phyloP scores from a whole-genome alignment of 108 stramenopile genomes.

The Bacterosira constricta region DNA sequence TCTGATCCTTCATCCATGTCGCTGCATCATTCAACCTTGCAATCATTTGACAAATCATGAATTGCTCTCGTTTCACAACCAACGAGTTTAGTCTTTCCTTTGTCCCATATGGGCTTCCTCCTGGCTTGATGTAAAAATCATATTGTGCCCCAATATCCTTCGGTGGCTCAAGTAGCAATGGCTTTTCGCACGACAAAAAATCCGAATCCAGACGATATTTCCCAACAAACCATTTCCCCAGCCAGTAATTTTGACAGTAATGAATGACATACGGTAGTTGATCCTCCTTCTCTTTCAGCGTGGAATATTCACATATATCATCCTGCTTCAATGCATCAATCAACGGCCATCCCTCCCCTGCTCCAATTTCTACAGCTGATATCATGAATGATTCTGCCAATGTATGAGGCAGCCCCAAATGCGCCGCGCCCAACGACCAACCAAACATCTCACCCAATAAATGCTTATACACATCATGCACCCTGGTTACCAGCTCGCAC shows the following conservation, averaged over 20 bases:
- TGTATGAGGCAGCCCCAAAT: slow-evolving; percentile 63
- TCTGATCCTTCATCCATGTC: slow-evolving; percentile 70
- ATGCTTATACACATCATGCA: slow-evolving; percentile 65
- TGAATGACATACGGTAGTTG: slow-evolving; percentile 57
- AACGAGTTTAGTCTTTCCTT: slow-evolving; percentile 32
- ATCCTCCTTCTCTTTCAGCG: slow-evolving; percentile 25
- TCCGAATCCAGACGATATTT: slow-evolving; percentile 77
- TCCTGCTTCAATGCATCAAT: slow-evolving; percentile 46
- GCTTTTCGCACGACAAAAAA: slow-evolving; percentile 70
- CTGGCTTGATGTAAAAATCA: slow-evolving; percentile 56
- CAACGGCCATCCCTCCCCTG: slow-evolving; percentile 68
- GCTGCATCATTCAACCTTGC: slow-evolving; percentile 75
- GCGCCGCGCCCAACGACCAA: slow-evolving; percentile 86
- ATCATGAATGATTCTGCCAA: slow-evolving; percentile 76
- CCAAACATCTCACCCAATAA: slow-evolving; percentile 94
- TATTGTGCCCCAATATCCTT: slow-evolving; percentile 58
- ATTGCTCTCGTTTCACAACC: slow-evolving; percentile 58
- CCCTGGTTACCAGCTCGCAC: slow-evolving; percentile 67
- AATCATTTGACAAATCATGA: slow-evolving; percentile 78
- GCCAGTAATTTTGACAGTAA: slow-evolving; percentile 60
- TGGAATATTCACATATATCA: slow-evolving; percentile 58
- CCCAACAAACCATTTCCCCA: slow-evolving; percentile 72
- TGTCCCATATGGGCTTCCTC: slow-evolving; percentile 34
- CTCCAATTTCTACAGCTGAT: slow-evolving; percentile 53
- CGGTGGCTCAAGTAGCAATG: slow-evolving; percentile 70